phyloP scores from a whole-genome alignment of 306 rosid species.

The Malus asiatica region DNA sequence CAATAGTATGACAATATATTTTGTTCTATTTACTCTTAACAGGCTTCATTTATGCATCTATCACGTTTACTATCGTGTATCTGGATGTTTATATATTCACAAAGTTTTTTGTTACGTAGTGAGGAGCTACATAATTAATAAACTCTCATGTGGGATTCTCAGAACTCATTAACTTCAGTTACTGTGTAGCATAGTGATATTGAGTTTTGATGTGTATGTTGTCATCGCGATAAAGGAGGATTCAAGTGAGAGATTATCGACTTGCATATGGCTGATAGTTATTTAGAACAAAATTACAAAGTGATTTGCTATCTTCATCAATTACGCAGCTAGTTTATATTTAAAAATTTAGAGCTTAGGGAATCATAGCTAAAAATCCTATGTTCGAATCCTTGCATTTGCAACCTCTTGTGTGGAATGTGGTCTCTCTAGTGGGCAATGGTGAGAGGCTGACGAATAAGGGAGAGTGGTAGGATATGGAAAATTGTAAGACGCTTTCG shows the following conservation, averaged over 20 bases:
- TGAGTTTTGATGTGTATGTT: background rate
- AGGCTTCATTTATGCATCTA: background rate
- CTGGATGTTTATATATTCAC: background rate
- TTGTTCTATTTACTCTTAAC: background rate
- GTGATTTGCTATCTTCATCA: background rate
- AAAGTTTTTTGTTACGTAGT: no score
- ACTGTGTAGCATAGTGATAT: background rate
- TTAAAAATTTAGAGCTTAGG: background rate
- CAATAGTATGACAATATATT: background rate
- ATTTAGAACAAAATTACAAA: background rate
- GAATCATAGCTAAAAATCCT: background rate
- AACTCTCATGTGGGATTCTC: background rate
- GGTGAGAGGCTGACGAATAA: no score
- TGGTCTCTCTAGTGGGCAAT: no score
- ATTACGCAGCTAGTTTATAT: background rate
- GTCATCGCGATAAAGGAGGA: background rate
- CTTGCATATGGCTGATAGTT: background rate
- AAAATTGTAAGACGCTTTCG: no score
- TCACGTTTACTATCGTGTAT: background rate
- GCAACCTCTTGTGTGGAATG: background rate
- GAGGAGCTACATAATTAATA: no score
- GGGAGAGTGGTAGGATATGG: no score
- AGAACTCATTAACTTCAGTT: background rate
- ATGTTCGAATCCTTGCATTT: background rate
- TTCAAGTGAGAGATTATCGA: background rate